Conservation (phyloP, 768 basidiomycete genomes). For the Boletus coccyginus region DNA sequence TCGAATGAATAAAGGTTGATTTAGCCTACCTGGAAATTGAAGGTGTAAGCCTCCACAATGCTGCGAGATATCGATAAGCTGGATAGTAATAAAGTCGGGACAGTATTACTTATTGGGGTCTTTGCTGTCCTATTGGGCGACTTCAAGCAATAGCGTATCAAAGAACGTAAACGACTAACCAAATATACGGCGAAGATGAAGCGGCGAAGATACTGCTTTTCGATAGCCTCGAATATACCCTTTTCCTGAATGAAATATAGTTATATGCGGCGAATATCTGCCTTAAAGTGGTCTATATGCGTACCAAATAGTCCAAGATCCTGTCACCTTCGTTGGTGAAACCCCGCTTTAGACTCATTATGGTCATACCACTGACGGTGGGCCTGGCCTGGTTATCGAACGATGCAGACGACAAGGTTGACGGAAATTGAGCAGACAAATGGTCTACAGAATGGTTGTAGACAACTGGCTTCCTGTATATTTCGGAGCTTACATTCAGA, state of each 20-base stretch:
- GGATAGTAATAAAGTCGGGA: background rate
- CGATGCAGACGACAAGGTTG: slow-evolving; percentile 32
- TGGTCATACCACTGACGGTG: slow-evolving; percentile 62
- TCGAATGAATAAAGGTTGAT: background rate
- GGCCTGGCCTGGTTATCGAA: slow-evolving; percentile 39
- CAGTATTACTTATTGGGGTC: slow-evolving; percentile 75
- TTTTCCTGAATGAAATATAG: slow-evolving; percentile 52
- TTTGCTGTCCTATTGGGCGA: slow-evolving; percentile 61
- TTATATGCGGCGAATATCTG: slow-evolving; percentile 9
- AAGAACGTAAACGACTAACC: slow-evolving; percentile 39
- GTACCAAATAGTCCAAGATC: slow-evolving; percentile 76
- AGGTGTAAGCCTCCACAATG: slow-evolving; percentile 85
- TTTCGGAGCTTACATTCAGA: slow-evolving; percentile 47
- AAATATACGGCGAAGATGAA: slow-evolving; percentile 86
- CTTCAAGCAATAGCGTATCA: background rate
- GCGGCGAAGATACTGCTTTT: slow-evolving; percentile 80
- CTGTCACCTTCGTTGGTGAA: slow-evolving; percentile 82
- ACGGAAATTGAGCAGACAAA: slow-evolving; percentile 31
- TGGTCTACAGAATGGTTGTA: slow-evolving; percentile 16
- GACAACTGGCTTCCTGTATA: background rate
- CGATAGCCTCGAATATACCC: slow-evolving; percentile 83
- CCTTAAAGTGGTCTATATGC: slow-evolving; percentile 24
- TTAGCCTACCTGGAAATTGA: slow-evolving; percentile 68
- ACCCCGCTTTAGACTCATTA: slow-evolving; percentile 72
- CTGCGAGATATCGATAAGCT: slow-evolving; percentile 37